Base-by-base conservation (phyloP, 2,329 filamentous ascomycete genomes). In the Alternaria sp. region DNA sequence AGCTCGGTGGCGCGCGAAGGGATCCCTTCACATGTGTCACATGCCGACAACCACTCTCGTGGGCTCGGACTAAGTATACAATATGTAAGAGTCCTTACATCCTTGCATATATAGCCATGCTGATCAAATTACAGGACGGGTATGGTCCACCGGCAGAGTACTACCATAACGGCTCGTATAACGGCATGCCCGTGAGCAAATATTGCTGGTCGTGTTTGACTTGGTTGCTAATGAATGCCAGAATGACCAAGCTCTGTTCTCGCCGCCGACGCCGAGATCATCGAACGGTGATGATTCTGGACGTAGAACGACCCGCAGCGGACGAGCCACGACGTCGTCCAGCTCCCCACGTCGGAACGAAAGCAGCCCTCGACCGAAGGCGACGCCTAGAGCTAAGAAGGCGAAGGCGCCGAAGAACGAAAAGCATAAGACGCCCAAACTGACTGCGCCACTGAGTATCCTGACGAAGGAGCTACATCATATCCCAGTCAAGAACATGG, bases 401-500 rank as follows among this genome's bases (percentile, higher is more conserved):
- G 69, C 80, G 55, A 82, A 80, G 70, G 78, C 75, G 34, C 74
- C 72, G 63, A 84, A 81, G 66, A 71, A 75, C 43, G 79, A 80
- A 47, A 83, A 79, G 72, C 75, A 79, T 56, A 79, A 79, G 72
- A 81, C 83, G 20, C 85, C 86, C 2, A 85, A 84, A 63, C 80
- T 94, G 36, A 85, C 85, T 4, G 85, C 85, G 54, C 90, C 92
- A 0, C 81, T 96, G 57, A 94, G 91, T 71, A 84, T 89, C 63
- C 77, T 94, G 65, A 91, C 91, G 5, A 86, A 84, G 66, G 84
- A 89, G 54, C 83, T 87, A 63, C 83, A 83, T 18, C 75, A 85
- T 55, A 84, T 93, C 39, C 85, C 87, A 0, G 83, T 96, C 49
- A 86, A 87, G 51, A 90, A 98, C 77, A 97, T 97, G 81, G 87